Percentiles rank a stretch among this genome's conserved stretches.
phyloP scores from a whole-genome alignment of 2,329 filamentous ascomycete species.

The Apiospora phragmitis region DNA sequence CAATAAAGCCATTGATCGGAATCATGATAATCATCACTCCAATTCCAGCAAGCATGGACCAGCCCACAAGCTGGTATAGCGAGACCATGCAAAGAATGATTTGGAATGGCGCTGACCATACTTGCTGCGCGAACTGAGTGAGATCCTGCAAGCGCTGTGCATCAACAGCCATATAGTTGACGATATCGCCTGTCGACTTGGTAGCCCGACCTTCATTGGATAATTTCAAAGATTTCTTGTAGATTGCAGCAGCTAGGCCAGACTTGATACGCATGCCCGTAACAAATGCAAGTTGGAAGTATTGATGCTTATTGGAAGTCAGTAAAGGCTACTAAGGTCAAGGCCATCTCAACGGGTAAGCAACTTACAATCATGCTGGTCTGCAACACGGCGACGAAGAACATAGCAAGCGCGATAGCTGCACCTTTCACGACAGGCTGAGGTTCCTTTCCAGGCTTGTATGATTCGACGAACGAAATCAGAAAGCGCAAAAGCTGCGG shows the following conservation, averaged over 20 bases:
- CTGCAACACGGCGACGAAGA: slow-evolving; percentile 80
- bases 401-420: slow-evolving; percentile 90
- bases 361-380: slow-evolving; percentile 70
- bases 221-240: slow-evolving; percentile 83
- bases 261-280: slow-evolving; percentile 97
- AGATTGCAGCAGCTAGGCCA: slow-evolving; percentile 85
- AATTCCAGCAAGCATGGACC: slow-evolving; percentile 94
- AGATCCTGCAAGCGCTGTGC: slow-evolving; percentile 93
- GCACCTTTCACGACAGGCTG: slow-evolving; percentile 83
- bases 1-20: slow-evolving; percentile 89
- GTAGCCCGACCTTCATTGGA: slow-evolving; percentile 89
- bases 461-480: slow-evolving; percentile 83
- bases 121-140: slow-evolving; percentile 90
- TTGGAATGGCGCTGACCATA: slow-evolving; percentile 97
- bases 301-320: slow-evolving; percentile 66
- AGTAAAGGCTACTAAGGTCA: neutral
- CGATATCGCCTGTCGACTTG: slow-evolving; percentile 95
- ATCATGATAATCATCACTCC: slow-evolving; percentile 98
- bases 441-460: slow-evolving; percentile 56
- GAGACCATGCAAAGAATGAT: slow-evolving; percentile 95
- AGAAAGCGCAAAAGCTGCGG: slow-evolving; percentile 85
- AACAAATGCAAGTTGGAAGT: slow-evolving; percentile 93
- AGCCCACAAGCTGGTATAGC: slow-evolving; percentile 90
- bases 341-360: neutral
- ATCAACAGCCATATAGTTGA: slow-evolving; percentile 99